Evolutionary conservation across 2,329 filamentous ascomycete species (phyloP).

Genomic region (Pestalotiopsis sp.): DNA sequence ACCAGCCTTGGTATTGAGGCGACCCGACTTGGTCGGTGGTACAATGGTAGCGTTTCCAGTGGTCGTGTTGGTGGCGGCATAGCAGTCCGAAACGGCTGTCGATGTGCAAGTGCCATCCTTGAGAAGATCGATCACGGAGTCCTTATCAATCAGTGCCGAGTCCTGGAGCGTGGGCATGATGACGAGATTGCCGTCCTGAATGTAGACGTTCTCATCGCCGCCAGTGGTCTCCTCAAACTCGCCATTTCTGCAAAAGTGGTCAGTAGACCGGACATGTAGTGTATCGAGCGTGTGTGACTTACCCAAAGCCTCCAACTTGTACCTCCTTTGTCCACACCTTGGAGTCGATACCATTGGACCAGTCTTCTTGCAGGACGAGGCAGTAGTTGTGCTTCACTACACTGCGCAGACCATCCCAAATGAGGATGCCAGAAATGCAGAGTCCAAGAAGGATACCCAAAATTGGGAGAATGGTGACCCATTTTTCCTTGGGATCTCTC

Average conservation of each 20-base stretch:
- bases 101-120: slow-evolving; percentile 69
- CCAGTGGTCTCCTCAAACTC: slow-evolving; percentile 78
- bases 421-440: slow-evolving; percentile 65
- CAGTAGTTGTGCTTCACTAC: slow-evolving; percentile 77
- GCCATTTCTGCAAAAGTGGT: slow-evolving; percentile 61
- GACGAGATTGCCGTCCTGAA: slow-evolving; percentile 67
- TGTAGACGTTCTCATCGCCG: slow-evolving; percentile 71
- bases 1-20: slow-evolving; percentile 72
- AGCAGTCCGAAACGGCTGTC: slow-evolving; percentile 57
- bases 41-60: slow-evolving; percentile 70
- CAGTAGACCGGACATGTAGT: background rate
- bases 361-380: slow-evolving; percentile 66
- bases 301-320: slow-evolving; percentile 76
- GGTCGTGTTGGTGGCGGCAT: slow-evolving; percentile 72
- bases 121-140: slow-evolving; percentile 69
- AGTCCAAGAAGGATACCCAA: slow-evolving; percentile 71
- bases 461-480: slow-evolving; percentile 79
- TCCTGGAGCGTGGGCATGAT: slow-evolving; percentile 82
- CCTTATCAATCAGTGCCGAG: slow-evolving; percentile 59
- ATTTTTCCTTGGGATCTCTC: slow-evolving; percentile 77
- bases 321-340: slow-evolving; percentile 74
- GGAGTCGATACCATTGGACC: slow-evolving; percentile 56
- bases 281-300: slow-evolving; percentile 32
- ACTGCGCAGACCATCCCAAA: slow-evolving; percentile 72
- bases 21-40: slow-evolving; percentile 74